A percentile compares a stretch with the other conserved stretches of the same genome.
Conservation (phyloP, 1,139 yeast genomes). For the Sugiyamaella pinicola region DNA sequence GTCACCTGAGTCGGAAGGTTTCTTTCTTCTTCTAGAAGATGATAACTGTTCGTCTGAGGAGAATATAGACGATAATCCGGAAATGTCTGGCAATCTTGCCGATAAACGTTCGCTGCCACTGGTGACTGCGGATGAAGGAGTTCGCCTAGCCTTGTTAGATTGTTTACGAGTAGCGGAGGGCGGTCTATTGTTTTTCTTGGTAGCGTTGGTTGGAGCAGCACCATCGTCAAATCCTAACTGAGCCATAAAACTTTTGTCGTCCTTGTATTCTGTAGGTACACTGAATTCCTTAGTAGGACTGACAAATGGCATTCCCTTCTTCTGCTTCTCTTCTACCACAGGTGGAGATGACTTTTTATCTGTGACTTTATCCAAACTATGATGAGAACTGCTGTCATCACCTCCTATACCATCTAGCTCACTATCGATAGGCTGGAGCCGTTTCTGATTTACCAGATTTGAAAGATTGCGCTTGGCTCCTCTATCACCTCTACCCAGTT, state of each 20-base stretch:
- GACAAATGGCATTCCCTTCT: background rate
- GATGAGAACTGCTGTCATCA: slow-evolving; percentile 16
- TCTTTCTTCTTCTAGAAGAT: slow-evolving; percentile 21
- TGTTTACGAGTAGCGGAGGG: slow-evolving; percentile 2
- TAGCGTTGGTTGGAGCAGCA: no score
- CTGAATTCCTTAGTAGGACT: slow-evolving; percentile 26
- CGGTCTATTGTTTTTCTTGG: background rate
- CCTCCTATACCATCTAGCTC: background rate
- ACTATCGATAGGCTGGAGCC: background rate
- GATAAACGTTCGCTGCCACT: slow-evolving; percentile 10
- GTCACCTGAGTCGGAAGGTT: slow-evolving; percentile 28
- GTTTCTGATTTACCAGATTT: background rate
- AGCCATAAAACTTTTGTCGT: slow-evolving; percentile 31
- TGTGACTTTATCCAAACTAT: slow-evolving; percentile 23
- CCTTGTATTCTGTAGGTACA: slow-evolving; percentile 33
- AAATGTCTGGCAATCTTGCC: slow-evolving; percentile 32
- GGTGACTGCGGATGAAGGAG: background rate
- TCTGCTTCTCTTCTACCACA: background rate
- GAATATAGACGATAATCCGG: slow-evolving; percentile 35
- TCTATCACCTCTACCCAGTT: slow-evolving; percentile 18
- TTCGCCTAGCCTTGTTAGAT: background rate
- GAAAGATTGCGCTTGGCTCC: slow-evolving; percentile 15
- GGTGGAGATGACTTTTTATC: slow-evolving; percentile 22
- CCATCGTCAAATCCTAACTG: slow-evolving; percentile 13
- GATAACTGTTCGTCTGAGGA: slow-evolving; percentile 28